Percentiles rank a stretch among this genome's conserved stretches.
phyloP scores from a whole-genome alignment of 768 basidiomycete genomes.

The Gymnopilus junonius region DNA sequence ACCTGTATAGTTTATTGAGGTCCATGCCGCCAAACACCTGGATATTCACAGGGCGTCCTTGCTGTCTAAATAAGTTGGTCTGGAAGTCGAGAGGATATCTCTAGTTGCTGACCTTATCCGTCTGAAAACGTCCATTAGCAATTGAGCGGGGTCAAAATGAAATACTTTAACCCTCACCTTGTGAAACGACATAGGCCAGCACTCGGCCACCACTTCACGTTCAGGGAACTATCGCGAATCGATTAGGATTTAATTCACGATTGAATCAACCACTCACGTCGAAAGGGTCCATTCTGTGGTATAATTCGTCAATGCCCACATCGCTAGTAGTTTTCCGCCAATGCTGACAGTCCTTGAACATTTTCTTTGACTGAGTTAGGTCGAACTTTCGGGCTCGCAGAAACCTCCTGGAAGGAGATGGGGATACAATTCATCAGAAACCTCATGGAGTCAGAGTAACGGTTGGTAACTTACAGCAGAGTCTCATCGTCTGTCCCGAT shows the following conservation, averaged over 20 bases:
- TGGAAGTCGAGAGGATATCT: background rate
- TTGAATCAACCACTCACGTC: slow-evolving; percentile 52
- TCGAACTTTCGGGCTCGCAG: slow-evolving; percentile 74
- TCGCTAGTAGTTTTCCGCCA: slow-evolving; percentile 72
- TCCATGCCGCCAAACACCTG: slow-evolving; percentile 66
- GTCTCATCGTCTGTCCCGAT: slow-evolving; percentile 65
- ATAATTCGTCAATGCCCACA: slow-evolving; percentile 68
- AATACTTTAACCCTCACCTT: slow-evolving; percentile 50
- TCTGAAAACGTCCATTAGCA: slow-evolving; percentile 38
- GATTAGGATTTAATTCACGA: background rate
- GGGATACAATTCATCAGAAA: background rate
- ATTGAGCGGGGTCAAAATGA: background rate
- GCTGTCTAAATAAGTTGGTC: slow-evolving; percentile 35
- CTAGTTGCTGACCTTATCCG: slow-evolving; percentile 60
- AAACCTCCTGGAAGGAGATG: slow-evolving; percentile 56
- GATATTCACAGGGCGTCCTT: slow-evolving; percentile 75
- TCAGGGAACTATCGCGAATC: slow-evolving; percentile 60
- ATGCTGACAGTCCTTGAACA: slow-evolving; percentile 68
- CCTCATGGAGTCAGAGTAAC: background rate
- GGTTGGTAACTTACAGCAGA: slow-evolving; percentile 50
- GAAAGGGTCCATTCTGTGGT: slow-evolving; percentile 65
- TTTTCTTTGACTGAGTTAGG: slow-evolving; percentile 59
- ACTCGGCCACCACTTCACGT: slow-evolving; percentile 69
- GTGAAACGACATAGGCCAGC: slow-evolving; percentile 83
- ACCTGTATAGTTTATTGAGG: slow-evolving; percentile 57